These are phyloP conservation scores for Hura crepitans DNA, from an alignment of 441 rosid species.

Conservation along the genomic window DNA sequence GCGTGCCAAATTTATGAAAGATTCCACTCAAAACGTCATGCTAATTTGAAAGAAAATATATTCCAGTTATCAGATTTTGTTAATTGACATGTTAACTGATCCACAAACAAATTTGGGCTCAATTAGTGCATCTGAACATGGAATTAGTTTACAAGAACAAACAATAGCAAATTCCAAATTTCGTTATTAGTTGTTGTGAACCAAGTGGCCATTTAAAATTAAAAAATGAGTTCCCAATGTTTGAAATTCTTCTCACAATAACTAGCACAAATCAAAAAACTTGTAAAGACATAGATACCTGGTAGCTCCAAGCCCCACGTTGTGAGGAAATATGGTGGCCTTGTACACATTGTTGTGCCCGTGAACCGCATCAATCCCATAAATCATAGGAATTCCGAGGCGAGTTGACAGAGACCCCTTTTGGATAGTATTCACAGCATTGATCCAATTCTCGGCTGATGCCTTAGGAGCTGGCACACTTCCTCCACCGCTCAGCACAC, in stretches of 20 bases:
- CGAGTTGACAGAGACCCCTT: constrained; percentile 65
- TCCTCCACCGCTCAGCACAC: constrained; percentile 67
- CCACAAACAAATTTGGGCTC: background rate
- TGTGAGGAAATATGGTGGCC: constrained; percentile 85
- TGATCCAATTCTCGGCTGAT: constrained; percentile 57
- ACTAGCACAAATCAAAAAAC: too few species aligned
- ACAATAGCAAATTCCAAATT: background rate
- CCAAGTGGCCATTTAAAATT: background rate
- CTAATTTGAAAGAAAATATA: background rate
- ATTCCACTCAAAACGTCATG: background rate
- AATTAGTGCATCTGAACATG: background rate
- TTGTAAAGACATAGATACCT: too few species aligned
- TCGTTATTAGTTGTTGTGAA: background rate
- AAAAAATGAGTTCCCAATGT: background rate
- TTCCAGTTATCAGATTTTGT: too few species aligned
- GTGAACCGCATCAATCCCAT: constrained; percentile 83
- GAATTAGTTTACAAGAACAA: background rate
- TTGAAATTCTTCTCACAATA: background rate
- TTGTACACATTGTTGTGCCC: constrained; percentile 70
- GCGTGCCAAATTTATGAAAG: background rate
- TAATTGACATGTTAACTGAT: background rate
- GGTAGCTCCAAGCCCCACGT: constrained; percentile 84
- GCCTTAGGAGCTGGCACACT: constrained; percentile 64
- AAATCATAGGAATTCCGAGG: constrained; percentile 79
- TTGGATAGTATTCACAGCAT: constrained; percentile 61